Evolutionary conservation across 139 green algal species (phyloP).

Genomic region (Chlorella ohadii): DNA sequence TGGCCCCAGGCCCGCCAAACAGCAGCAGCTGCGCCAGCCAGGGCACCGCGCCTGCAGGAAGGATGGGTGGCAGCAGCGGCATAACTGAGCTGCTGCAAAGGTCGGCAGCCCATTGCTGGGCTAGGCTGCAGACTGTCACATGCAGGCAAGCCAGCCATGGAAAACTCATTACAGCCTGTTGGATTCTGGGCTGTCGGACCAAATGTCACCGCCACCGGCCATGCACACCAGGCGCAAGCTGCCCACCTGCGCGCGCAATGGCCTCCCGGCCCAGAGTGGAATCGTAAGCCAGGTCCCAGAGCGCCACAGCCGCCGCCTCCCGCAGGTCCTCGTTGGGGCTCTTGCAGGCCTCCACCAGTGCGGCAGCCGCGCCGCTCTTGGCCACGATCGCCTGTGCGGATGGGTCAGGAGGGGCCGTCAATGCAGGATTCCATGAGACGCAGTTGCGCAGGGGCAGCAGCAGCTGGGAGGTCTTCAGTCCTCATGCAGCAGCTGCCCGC

Average conservation of each 20-base stretch:
- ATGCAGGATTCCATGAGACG: neutral
- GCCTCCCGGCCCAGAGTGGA: slow-evolving; percentile 10
- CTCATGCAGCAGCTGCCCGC: too few species aligned
- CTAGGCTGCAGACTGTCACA: too few species aligned
- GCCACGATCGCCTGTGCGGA: slow-evolving; percentile 19
- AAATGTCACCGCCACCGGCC: too few species aligned
- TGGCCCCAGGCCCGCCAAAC: slow-evolving; percentile 30
- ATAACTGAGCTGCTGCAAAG: too few species aligned
- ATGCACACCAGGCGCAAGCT: too few species aligned
- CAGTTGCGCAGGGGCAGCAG: too few species aligned
- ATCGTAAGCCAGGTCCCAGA: slow-evolving; percentile 42
- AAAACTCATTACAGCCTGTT: too few species aligned
- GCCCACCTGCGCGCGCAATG: slow-evolving; percentile 15
- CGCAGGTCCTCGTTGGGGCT: slow-evolving; percentile 21
- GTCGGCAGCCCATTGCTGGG: too few species aligned
- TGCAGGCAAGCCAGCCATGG: too few species aligned
- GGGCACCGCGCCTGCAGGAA: slow-evolving; percentile 33
- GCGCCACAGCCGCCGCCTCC: slow-evolving; percentile 39
- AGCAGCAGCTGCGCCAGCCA: slow-evolving; percentile 48
- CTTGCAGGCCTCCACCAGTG: slow-evolving; percentile 21
- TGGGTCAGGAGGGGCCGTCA: neutral
- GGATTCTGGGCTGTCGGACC: too few species aligned
- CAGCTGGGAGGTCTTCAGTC: too few species aligned
- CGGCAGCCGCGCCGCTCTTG: neutral
- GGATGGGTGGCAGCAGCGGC: neutral